Percentiles rank a stretch among this genome's conserved stretches.
Evolutionary conservation across 768 basidiomycete species (phyloP).

Genomic region (Crepidotus variabilis): DNA sequence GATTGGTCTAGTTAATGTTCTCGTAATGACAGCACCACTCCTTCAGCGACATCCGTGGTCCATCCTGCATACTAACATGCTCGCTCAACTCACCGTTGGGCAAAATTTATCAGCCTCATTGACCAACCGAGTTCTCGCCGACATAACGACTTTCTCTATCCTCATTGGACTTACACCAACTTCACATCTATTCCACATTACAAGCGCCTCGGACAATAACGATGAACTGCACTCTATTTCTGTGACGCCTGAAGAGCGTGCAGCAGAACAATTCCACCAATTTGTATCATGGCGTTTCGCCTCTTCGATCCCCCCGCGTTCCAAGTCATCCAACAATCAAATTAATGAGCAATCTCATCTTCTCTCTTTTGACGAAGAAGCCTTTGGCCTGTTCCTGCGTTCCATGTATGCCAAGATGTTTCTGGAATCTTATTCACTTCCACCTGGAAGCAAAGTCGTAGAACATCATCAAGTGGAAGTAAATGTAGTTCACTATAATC

Average conservation of each 20-base stretch:
- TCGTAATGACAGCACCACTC: constrained; percentile 33
- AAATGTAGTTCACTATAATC: constrained; percentile 38
- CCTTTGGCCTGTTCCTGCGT: constrained; percentile 36
- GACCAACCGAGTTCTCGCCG: constrained; percentile 26
- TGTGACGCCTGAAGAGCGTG: constrained; percentile 31
- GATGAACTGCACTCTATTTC: constrained; percentile 17
- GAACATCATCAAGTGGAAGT: constrained; percentile 27
- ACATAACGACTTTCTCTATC: constrained; percentile 37
- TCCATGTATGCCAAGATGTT: constrained; percentile 43
- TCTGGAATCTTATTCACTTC: constrained; percentile 27
- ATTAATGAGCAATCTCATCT: constrained; percentile 9
- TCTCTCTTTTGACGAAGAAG: constrained; percentile 21
- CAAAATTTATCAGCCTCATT: constrained; percentile 19
- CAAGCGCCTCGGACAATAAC: constrained; percentile 35
- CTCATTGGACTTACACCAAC: constrained; percentile 40
- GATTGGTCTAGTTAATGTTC: constrained; percentile 34
- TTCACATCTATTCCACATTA: constrained; percentile 37
- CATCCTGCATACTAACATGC: constrained; percentile 38
- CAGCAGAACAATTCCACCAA: constrained; percentile 19
- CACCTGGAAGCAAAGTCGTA: constrained; percentile 36
- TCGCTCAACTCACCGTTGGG: constrained; percentile 20
- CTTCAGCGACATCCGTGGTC: constrained; percentile 25
- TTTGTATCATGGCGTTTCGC: constrained; percentile 28
- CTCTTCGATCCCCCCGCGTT: constrained; percentile 22
- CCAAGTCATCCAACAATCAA: constrained; percentile 12